phyloP scores from a whole-genome alignment of 2,329 filamentous ascomycete species.

The Alternaria ventricosa region DNA sequence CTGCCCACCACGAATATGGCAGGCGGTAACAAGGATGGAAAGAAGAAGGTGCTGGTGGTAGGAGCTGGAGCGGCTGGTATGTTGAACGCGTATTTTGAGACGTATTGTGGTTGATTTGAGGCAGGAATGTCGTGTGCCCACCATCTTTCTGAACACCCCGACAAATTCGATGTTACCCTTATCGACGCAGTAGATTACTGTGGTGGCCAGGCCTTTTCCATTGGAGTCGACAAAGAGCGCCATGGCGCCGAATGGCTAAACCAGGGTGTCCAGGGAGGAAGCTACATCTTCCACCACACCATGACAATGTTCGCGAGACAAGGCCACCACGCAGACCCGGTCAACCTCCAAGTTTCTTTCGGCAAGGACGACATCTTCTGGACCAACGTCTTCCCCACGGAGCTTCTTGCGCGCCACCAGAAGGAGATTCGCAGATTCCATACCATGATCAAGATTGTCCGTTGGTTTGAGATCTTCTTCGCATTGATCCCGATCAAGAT shows the following conservation, averaged over 20 bases:
- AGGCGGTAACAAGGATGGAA: slow-evolving; percentile 27
- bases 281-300: slow-evolving; percentile 71
- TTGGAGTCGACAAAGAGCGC: slow-evolving; percentile 61
- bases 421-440: slow-evolving; percentile 63
- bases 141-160: slow-evolving; percentile 69
- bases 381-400: slow-evolving; percentile 70
- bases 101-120: not conserved
- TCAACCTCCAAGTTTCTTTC: slow-evolving; percentile 68
- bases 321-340: slow-evolving; percentile 62
- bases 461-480: slow-evolving; percentile 66
- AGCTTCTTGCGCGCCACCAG: slow-evolving; percentile 62
- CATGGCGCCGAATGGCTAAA: slow-evolving; percentile 67
- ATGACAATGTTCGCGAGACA: slow-evolving; percentile 69
- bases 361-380: slow-evolving; percentile 69
- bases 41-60: slow-evolving; percentile 50
- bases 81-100: not conserved
- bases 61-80: slow-evolving; percentile 51
- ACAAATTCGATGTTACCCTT: slow-evolving; percentile 64
- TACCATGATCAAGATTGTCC: slow-evolving; percentile 62
- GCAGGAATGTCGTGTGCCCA: slow-evolving; percentile 69
- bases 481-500: slow-evolving; percentile 67
- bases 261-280: slow-evolving; percentile 69
- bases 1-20: slow-evolving; percentile 43
- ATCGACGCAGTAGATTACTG: slow-evolving; percentile 60
- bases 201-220: slow-evolving; percentile 67